Conservation (phyloP, 371 early-diverging fungal genomes). For the Mucor saturninus region DNA sequence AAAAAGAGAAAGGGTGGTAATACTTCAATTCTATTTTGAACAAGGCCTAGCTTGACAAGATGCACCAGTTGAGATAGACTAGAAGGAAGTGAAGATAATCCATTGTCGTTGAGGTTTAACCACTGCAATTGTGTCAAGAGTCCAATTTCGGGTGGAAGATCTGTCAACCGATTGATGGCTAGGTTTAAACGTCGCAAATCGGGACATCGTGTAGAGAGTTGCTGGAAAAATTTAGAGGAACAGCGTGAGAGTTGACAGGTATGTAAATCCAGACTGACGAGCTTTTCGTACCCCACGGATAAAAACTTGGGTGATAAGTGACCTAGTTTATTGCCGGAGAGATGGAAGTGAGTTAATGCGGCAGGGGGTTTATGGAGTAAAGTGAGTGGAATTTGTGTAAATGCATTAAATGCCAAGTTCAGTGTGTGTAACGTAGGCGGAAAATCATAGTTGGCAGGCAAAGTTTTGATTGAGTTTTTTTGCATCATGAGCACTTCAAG, state of each 20-base stretch:
- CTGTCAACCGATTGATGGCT: slow-evolving; percentile 62
- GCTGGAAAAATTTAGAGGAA: slow-evolving; percentile 25
- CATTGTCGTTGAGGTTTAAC: slow-evolving; percentile 78
- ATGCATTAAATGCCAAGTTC: slow-evolving; percentile 51
- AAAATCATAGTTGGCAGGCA: slow-evolving; percentile 36
- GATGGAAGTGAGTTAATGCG: slow-evolving; percentile 56
- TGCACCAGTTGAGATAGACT: slow-evolving; percentile 55
- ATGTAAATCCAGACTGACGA: slow-evolving; percentile 69
- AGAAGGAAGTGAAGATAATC: slow-evolving; percentile 54
- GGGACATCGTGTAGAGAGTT: slow-evolving; percentile 37
- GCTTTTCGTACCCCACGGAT: slow-evolving; percentile 46
- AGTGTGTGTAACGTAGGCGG: slow-evolving; percentile 44
- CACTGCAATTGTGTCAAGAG: slow-evolving; percentile 59
- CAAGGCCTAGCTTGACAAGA: slow-evolving; percentile 74
- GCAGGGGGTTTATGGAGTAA: slow-evolving; percentile 48
- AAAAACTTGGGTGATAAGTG: slow-evolving; percentile 50
- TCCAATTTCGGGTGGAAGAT: slow-evolving; percentile 63
- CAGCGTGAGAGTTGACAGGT: slow-evolving; percentile 56
- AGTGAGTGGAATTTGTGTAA: slow-evolving; percentile 52
- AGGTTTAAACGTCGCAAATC: slow-evolving; percentile 63
- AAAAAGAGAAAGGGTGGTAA: slow-evolving; percentile 56
- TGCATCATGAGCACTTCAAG: slow-evolving; percentile 51
- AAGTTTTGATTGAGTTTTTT: slow-evolving; percentile 44
- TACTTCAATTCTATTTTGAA: slow-evolving; percentile 60
- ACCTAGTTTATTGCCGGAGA: slow-evolving; percentile 62